Percentiles rank a stretch among this genome's conserved stretches.
Conservation (phyloP, 805 yeast species). For the Millerozyma miso region DNA sequence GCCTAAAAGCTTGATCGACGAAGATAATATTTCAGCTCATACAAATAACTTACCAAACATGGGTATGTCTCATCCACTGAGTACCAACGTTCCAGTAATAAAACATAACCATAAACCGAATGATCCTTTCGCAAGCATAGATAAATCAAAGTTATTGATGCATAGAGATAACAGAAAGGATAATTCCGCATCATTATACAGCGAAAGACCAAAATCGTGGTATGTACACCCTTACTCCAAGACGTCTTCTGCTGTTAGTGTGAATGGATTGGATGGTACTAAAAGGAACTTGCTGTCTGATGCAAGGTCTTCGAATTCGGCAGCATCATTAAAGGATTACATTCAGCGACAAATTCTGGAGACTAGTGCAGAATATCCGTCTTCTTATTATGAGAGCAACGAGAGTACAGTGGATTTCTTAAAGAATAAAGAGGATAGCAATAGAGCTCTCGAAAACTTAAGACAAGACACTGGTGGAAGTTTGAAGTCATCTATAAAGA, state of each 20-base stretch:
- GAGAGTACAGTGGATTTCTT: constrained; percentile 35
- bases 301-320: constrained; percentile 5
- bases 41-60: constrained; percentile 1
- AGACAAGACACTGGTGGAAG: constrained; percentile 41
- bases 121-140: constrained; percentile 44
- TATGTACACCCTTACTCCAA: constrained; percentile 5
- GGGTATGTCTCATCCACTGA: not conserved
- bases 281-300: not conserved
- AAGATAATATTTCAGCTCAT: constrained; percentile 3
- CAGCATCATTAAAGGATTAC: constrained; percentile 22
- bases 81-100: not conserved
- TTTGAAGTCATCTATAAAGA: constrained; percentile 26
- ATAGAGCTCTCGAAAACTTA: constrained; percentile 4
- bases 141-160: constrained; percentile 29
- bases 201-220: constrained; percentile 15
- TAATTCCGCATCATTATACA: not conserved
- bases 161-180: constrained; percentile 6
- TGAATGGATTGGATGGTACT: constrained; percentile 5
- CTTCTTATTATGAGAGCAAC: constrained; percentile 17
- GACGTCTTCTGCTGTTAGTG: constrained; percentile 4
- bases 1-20: constrained; percentile 4
- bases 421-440: constrained; percentile 20
- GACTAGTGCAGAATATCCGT: constrained; percentile 16
- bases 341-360: constrained; percentile 29
- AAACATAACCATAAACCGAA: constrained; percentile 5